A percentile compares a stretch with the other conserved stretches of the same genome.
Evolutionary conservation across 139 green algal species (phyloP).

Genomic region (Chlamydomonas eustigma): DNA sequence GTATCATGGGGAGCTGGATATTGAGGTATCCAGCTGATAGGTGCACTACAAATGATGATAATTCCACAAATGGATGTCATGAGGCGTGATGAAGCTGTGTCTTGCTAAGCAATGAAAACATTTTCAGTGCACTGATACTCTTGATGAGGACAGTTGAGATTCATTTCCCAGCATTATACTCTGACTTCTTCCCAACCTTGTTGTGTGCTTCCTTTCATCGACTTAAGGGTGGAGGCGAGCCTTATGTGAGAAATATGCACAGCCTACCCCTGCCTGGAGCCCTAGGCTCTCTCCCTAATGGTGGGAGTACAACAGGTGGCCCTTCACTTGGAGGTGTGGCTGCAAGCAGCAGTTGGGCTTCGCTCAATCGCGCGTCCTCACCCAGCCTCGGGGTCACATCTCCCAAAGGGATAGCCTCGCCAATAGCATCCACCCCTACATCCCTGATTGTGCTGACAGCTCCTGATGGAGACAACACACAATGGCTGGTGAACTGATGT

Average conservation of each 20-base stretch:
- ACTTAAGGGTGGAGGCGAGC: neutral
- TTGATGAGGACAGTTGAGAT: no score
- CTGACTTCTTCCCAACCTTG: no score
- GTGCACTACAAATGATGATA: no score
- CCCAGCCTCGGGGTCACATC: neutral
- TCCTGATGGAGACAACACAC: neutral
- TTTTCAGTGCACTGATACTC: no score
- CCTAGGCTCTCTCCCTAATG: neutral
- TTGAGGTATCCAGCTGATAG: no score
- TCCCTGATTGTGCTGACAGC: no score
- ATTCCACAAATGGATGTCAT: no score
- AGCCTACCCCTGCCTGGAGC: neutral
- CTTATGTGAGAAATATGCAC: neutral
- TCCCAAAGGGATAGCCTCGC: neutral
- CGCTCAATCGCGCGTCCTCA: neutral
- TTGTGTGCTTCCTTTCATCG: no score
- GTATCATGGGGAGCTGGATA: conserved; percentile 43
- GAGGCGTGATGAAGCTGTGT: no score
- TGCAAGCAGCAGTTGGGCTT: neutral
- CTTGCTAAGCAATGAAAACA: no score
- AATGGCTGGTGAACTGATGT: neutral
- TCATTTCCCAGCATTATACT: no score
- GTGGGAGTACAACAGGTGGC: neutral
- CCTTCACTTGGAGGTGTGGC: neutral
- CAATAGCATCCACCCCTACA: neutral